Percentiles rank a stretch among this genome's conserved stretches.
These are phyloP conservation scores for Pythium diclinum DNA, from an alignment of 352 stramenopile genomes.

Conservation along the genomic window DNA sequence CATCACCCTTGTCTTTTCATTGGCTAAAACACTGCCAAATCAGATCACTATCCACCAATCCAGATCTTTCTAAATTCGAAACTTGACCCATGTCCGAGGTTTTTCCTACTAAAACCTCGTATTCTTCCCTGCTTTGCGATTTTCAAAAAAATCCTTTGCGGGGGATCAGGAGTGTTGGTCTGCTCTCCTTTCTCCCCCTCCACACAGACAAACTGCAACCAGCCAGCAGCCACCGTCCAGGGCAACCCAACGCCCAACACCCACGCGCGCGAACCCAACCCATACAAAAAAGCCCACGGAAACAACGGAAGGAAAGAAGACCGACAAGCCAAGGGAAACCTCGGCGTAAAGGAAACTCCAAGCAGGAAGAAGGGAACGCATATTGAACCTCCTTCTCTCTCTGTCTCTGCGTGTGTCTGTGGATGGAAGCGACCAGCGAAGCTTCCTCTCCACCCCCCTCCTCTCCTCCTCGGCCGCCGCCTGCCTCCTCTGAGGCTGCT, in stretches of 20 bases:
- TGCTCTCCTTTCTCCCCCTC: background rate
- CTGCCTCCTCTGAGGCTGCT: background rate
- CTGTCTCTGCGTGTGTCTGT: background rate
- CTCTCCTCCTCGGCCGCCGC: background rate
- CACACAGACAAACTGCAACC: constrained; percentile 20
- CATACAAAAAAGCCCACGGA: background rate
- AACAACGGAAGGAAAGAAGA: background rate
- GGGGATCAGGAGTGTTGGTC: constrained; percentile 24
- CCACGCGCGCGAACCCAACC: constrained; percentile 13
- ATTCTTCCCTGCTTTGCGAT: background rate
- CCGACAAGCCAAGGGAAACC: background rate
- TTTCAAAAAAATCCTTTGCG: constrained; percentile 22
- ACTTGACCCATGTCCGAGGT: constrained; percentile 20
- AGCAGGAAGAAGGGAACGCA: background rate
- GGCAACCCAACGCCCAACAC: background rate
- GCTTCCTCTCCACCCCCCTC: background rate
- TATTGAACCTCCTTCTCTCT: background rate
- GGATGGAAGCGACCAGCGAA: constrained; percentile 24
- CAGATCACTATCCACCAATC: constrained; percentile 23
- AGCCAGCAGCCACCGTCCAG: constrained; percentile 17
- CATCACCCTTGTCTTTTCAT: constrained; percentile 6
- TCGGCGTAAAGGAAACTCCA: background rate
- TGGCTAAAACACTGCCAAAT: constrained; percentile 8
- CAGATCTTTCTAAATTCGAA: constrained; percentile 4
- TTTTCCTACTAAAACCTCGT: constrained; percentile 24